phyloP scores from a whole-genome alignment of 208 protist genomes.

The Eutreptiella sp. region DNA sequence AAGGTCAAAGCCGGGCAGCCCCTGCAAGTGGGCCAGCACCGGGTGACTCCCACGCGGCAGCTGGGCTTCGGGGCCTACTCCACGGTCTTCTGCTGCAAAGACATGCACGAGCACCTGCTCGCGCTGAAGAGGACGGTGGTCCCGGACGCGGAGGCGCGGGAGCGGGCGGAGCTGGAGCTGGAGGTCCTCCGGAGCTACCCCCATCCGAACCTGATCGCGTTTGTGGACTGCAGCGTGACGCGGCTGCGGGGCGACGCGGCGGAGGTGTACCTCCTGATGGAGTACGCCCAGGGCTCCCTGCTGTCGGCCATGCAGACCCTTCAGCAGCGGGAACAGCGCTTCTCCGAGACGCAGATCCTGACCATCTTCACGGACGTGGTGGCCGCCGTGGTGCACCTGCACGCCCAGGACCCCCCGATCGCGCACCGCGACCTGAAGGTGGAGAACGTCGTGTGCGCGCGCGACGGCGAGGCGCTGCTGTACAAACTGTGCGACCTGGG shows the following conservation, averaged over 20 bases:
- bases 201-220: conserved; percentile 4
- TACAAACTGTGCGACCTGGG: conserved; percentile 93
- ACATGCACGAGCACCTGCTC: background rate
- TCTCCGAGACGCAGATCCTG: conserved; percentile 1
- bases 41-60: no score
- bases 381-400: conserved; percentile 11
- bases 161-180: conserved; percentile 5
- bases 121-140: conserved; percentile 2
- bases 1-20: no score
- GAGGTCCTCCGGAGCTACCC: conserved; percentile 2
- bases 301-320: conserved; percentile 3
- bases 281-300: conserved; percentile 2
- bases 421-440: conserved; percentile 53
- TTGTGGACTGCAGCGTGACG: conserved; percentile 10
- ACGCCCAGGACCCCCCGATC: conserved; percentile 24
- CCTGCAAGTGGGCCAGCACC: no score
- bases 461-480: conserved; percentile 6
- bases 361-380: background rate
- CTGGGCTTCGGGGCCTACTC: no score
- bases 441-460: conserved; percentile 39
- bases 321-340: background rate
- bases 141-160: background rate
- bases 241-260: background rate
- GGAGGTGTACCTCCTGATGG: background rate
- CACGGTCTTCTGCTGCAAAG: background rate